These are phyloP conservation scores for Babesia ovis DNA, from an alignment of 169 alveolate genomes.

Conservation along the genomic window DNA sequence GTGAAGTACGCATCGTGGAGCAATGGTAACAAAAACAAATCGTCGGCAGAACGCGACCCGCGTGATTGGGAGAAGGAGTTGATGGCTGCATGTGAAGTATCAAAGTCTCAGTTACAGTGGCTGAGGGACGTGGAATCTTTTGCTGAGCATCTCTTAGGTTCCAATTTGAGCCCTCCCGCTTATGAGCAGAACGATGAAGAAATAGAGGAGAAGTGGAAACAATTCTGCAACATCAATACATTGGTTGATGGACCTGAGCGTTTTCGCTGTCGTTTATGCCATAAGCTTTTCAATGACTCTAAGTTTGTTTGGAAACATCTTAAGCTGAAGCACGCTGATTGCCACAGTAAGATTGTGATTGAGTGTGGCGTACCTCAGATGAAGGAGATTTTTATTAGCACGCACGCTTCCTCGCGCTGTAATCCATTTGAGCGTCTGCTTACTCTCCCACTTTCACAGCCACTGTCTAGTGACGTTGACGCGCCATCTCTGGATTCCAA, in stretches of 20 bases:
- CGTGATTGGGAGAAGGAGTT: conserved; percentile 63
- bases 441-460: conserved; percentile 43
- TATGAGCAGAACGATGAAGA: conserved; percentile 37
- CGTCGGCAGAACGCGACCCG: neutral
- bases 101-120: conserved; percentile 65
- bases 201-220: conserved; percentile 69
- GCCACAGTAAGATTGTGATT: conserved; percentile 51
- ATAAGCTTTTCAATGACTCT: conserved; percentile 68
- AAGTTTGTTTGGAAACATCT: conserved; percentile 71
- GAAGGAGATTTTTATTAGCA: conserved; percentile 52
- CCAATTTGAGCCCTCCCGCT: conserved; percentile 56
- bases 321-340: conserved; percentile 46
- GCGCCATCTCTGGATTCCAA: conserved; percentile 33
- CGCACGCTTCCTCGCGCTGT: conserved; percentile 55
- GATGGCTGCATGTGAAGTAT: conserved; percentile 42
- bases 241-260: conserved; percentile 65
- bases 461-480: conserved; percentile 44
- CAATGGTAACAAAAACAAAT: conserved; percentile 8
- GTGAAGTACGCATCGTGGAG: conserved; percentile 62
- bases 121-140: conserved; percentile 64
- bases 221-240: conserved; percentile 66
- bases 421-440: conserved; percentile 65
- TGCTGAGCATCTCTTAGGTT: conserved; percentile 45
- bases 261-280: conserved; percentile 61
- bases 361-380: conserved; percentile 67